Percentiles rank a stretch among this genome's conserved stretches.
These are phyloP conservation scores for maize (Zea mays) DNA, from an alignment of 176 grass and related monocot genomes.

Conservation along the genomic window Zm-B73-REFERENCE-NAM-5.0 NC_050098.1:221901001-221901500, in stretches of 20 bases:
- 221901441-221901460: conserved; percentile 58
- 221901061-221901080: neutral
- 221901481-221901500: neutral
- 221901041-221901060: neutral
- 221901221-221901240: neutral
- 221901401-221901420: conserved; percentile 39
- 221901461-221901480: conserved; percentile 24
- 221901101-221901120: neutral
- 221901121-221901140: neutral
- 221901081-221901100: neutral
- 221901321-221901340: conserved; percentile 61
- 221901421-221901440: conserved; percentile 33
- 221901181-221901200: neutral
- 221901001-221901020: neutral
- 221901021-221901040: neutral
- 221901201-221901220: neutral
- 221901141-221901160: neutral
- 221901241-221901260: neutral
- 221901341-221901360: conserved; percentile 56
- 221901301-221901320: conserved; percentile 61
- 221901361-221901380: conserved; percentile 62
- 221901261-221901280: conserved; percentile 61
- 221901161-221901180: neutral
- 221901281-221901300: conserved; percentile 43
- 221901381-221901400: conserved; percentile 57